Conservation (phyloP, 1,284 basidiomycete species). For the Bjerkandera adusta region DNA sequence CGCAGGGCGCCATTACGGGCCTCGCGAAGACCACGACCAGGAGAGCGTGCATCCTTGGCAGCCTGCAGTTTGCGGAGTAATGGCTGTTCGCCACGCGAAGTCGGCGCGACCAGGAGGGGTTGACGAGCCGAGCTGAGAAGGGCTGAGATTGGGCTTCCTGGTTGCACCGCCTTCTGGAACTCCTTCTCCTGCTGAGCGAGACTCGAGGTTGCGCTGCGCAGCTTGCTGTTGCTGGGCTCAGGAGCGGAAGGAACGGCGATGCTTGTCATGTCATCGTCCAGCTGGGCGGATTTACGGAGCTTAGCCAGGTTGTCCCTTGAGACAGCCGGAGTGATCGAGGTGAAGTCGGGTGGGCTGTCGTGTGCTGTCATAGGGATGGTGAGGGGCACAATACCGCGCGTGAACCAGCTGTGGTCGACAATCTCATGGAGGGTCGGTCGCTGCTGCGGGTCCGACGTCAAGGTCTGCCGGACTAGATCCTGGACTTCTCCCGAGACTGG, state of each 20-base stretch:
- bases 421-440: slow-evolving; percentile 88
- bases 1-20: slow-evolving; percentile 42
- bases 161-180: slow-evolving; percentile 94
- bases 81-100: slow-evolving; percentile 45
- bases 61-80: slow-evolving; percentile 55
- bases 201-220: slow-evolving; percentile 49
- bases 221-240: slow-evolving; percentile 21
- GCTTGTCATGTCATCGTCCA: slow-evolving; percentile 55
- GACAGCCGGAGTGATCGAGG: slow-evolving; percentile 57
- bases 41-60: slow-evolving; percentile 35
- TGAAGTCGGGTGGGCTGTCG: slow-evolving; percentile 73
- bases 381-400: slow-evolving; percentile 75
- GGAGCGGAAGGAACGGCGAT: slow-evolving; percentile 38
- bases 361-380: slow-evolving; percentile 81
- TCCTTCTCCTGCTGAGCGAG: slow-evolving; percentile 92
- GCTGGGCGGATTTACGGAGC: slow-evolving; percentile 54
- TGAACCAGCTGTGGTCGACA: slow-evolving; percentile 86
- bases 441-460: slow-evolving; percentile 78
- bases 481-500: slow-evolving; percentile 72
- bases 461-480: slow-evolving; percentile 81
- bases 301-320: slow-evolving; percentile 73
- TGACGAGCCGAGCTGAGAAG: slow-evolving; percentile 87
- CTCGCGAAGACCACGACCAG: slow-evolving; percentile 31
- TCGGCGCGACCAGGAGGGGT: slow-evolving; percentile 74
- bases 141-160: slow-evolving; percentile 91